Conservation (phyloP, 177 flowering plant species). For the Vitis hybrid region DNA sequence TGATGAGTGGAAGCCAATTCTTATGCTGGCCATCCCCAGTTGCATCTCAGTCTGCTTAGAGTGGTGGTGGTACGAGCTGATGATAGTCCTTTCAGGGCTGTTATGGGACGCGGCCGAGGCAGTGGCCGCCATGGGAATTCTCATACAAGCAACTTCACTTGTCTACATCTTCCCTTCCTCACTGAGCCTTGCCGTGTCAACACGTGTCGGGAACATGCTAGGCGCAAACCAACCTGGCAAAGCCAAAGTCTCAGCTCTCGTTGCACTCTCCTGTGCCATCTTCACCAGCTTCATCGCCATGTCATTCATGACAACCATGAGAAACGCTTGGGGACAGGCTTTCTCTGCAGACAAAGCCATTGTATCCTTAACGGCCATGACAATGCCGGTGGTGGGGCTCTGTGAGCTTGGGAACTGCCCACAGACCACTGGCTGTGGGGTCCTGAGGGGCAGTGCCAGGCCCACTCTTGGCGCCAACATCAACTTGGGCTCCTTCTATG, state of each 20-base stretch:
- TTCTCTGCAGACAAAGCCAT: slow-evolving; percentile 44
- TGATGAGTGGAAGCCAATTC: slow-evolving; percentile 39
- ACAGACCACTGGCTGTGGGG: slow-evolving; percentile 65
- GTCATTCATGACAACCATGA: slow-evolving; percentile 26
- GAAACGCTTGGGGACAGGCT: slow-evolving; percentile 46
- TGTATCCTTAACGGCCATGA: slow-evolving; percentile 32
- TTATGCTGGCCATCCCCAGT: slow-evolving; percentile 49
- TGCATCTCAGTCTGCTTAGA: slow-evolving; percentile 66
- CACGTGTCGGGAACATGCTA: slow-evolving; percentile 61
- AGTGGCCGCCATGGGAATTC: slow-evolving; percentile 56
- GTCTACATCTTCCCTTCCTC: slow-evolving; percentile 61
- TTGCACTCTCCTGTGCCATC: slow-evolving; percentile 37
- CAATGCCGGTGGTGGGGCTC: slow-evolving; percentile 54
- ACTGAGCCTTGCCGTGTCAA: slow-evolving; percentile 45
- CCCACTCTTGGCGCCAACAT: slow-evolving; percentile 50
- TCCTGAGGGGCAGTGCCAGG: slow-evolving; percentile 58
- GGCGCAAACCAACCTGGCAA: slow-evolving; percentile 45
- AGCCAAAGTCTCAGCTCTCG: slow-evolving; percentile 32
- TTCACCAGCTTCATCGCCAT: slow-evolving; percentile 34
- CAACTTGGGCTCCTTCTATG: slow-evolving; percentile 57
- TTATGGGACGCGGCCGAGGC: slow-evolving; percentile 33
- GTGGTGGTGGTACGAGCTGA: slow-evolving; percentile 80
- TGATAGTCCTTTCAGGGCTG: slow-evolving; percentile 52
- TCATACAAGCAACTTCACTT: slow-evolving; percentile 58
- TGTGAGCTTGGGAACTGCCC: slow-evolving; percentile 74